phyloP scores from a whole-genome alignment of 106 monocot species.

The Platanthera zijinensis region DNA sequence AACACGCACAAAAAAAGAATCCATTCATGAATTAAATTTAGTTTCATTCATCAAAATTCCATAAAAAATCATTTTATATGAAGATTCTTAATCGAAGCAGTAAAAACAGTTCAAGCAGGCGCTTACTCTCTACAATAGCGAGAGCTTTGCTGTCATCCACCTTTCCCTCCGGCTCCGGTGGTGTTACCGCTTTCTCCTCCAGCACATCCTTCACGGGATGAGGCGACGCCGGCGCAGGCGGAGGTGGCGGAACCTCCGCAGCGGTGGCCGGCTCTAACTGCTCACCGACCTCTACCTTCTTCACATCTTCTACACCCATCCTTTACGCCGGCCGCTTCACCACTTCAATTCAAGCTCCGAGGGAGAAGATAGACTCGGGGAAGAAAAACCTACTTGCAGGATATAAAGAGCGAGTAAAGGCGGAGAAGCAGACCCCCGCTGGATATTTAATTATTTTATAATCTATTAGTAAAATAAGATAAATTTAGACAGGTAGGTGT shows the following conservation, averaged over 20 bases:
- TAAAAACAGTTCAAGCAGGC: not conserved
- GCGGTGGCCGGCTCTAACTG: not conserved
- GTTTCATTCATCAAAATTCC: not conserved
- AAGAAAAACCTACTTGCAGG: no score
- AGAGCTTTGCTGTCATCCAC: slow-evolving; percentile 44
- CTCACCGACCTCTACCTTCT: slow-evolving; percentile 1
- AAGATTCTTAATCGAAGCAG: not conserved
- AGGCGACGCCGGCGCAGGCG: slow-evolving; percentile 6
- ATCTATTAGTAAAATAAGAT: no score
- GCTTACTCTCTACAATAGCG: slow-evolving; percentile 47
- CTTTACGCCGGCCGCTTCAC: not conserved
- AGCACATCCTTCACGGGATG: slow-evolving; percentile 40
- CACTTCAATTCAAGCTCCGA: not conserved
- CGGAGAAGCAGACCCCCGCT: no score
- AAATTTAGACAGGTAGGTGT: no score
- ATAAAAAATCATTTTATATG: not conserved
- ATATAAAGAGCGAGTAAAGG: no score
- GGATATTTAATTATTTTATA: no score
- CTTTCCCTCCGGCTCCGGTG: slow-evolving; percentile 33
- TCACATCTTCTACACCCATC: slow-evolving; percentile 1
- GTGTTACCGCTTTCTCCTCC: slow-evolving; percentile 49
- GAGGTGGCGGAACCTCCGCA: slow-evolving; percentile 7
- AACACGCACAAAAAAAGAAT: not conserved
- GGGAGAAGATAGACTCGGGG: not conserved
- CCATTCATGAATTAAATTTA: not conserved